Conservation (phyloP, 2,329 filamentous ascomycete species). For the Podosphaera fusca region DNA sequence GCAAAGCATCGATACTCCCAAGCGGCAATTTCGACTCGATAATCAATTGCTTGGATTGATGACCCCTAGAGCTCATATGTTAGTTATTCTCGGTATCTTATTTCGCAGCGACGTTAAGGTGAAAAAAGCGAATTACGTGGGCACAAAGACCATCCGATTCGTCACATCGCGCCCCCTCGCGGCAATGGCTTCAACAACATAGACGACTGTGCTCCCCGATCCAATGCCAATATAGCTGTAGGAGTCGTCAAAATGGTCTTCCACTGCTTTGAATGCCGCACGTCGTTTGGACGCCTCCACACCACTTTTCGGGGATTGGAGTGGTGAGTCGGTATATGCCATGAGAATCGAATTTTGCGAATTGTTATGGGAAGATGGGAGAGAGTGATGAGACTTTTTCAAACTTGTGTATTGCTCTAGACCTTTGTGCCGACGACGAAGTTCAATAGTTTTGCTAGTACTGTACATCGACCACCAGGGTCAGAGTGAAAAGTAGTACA, state of each 20-base stretch:
- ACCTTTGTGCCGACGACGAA: too few relatives aligned
- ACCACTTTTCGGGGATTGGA: conserved; percentile 14
- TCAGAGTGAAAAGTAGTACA: too few relatives aligned
- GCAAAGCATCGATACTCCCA: conserved; percentile 22
- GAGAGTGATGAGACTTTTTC: too few relatives aligned
- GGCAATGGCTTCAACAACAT: conserved; percentile 63
- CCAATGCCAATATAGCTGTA: conserved; percentile 55
- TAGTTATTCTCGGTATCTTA: not conserved
- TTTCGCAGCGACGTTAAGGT: not conserved
- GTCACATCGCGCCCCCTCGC: conserved; percentile 31
- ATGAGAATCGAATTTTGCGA: too few relatives aligned
- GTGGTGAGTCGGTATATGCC: not conserved
- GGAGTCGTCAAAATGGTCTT: conserved; percentile 41
- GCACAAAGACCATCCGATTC: conserved; percentile 49
- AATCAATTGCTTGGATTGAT: conserved; percentile 68
- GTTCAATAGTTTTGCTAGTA: too few relatives aligned
- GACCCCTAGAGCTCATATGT: conserved; percentile 10
- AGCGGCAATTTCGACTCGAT: conserved; percentile 54
- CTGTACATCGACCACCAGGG: too few relatives aligned
- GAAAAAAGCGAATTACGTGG: conserved; percentile 35
- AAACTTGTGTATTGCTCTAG: too few relatives aligned
- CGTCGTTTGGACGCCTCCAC: conserved; percentile 54
- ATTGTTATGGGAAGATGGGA: too few relatives aligned
- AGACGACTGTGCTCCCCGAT: conserved; percentile 60
- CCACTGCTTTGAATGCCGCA: conserved; percentile 51